Percentiles rank a stretch among this genome's conserved stretches.
These are phyloP conservation scores for Schizosaccharomyces octosporus DNA, from an alignment of 805 yeast genomes.

Conservation along the genomic window DNA sequence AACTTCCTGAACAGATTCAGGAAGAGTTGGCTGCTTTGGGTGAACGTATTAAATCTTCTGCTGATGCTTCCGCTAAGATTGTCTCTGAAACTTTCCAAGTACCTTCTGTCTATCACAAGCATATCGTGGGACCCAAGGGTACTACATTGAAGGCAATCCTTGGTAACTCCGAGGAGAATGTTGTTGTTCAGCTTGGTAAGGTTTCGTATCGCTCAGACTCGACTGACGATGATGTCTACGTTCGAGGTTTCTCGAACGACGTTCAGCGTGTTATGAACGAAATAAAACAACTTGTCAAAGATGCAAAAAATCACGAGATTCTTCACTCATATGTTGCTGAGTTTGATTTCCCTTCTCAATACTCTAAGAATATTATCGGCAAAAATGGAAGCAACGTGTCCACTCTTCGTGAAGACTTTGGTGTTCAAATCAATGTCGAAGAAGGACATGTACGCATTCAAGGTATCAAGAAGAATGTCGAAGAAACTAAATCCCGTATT, in stretches of 20 bases:
- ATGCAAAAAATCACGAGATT: constrained; percentile 27
- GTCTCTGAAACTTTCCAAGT: constrained; percentile 27
- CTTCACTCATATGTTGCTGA: constrained; percentile 21
- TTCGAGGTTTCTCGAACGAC: constrained; percentile 47
- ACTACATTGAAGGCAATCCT: constrained; percentile 26
- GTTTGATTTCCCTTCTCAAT: constrained; percentile 37
- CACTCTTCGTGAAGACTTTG: constrained; percentile 44
- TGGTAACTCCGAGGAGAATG: constrained; percentile 19
- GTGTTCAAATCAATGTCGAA: constrained; percentile 52
- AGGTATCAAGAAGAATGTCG: constrained; percentile 61
- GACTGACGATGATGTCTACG: constrained; percentile 27
- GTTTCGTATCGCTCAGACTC: constrained; percentile 13
- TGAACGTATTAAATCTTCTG: not conserved
- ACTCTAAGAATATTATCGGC: constrained; percentile 67
- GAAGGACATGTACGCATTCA: constrained; percentile 32
- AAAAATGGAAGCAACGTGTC: constrained; percentile 58
- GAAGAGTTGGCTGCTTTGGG: not conserved
- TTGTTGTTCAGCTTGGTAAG: constrained; percentile 12
- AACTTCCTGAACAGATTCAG: constrained; percentile 22
- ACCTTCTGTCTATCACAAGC: constrained; percentile 29
- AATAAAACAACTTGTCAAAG: constrained; percentile 29
- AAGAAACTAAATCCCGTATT: constrained; percentile 40
- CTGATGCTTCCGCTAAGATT: constrained; percentile 4
- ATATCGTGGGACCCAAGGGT: constrained; percentile 34
- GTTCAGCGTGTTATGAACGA: constrained; percentile 31